Evolutionary conservation across 2,329 filamentous ascomycete genomes (phyloP).

Genomic region (Dactylellina drechsleri): DNA sequence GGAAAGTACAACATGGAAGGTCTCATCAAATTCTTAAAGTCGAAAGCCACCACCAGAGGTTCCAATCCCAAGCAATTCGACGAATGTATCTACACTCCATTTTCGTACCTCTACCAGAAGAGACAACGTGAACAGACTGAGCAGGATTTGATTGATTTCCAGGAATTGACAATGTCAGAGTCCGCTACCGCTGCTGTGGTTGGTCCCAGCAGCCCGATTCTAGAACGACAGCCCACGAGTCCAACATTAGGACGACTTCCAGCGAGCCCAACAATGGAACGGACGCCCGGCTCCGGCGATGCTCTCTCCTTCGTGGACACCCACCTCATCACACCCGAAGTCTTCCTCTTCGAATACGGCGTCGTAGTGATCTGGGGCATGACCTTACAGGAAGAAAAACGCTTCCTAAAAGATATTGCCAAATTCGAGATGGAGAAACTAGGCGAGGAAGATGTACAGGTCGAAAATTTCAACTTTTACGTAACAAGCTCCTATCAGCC

Average conservation of each 20-base stretch:
- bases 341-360: constrained; percentile 97
- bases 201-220: constrained; percentile 24
- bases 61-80: constrained; percentile 92
- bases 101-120: constrained; percentile 74
- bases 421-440: constrained; percentile 95
- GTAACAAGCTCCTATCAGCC: constrained; percentile 98
- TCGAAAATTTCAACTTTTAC: constrained; percentile 99
- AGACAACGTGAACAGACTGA: constrained; percentile 76
- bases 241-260: too few relatives aligned
- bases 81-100: constrained; percentile 93
- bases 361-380: constrained; percentile 99
- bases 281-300: constrained; percentile 60
- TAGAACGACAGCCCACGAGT: too few relatives aligned
- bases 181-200: constrained; percentile 50
- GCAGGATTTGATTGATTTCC: constrained; percentile 71
- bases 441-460: constrained; percentile 86
- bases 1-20: constrained; percentile 90
- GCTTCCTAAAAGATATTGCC: constrained; percentile 90
- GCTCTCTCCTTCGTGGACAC: constrained; percentile 57
- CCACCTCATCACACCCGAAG: constrained; percentile 79
- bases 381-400: constrained; percentile 85
- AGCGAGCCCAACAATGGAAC: constrained; percentile 42
- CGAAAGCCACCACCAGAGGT: constrained; percentile 78
- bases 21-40: constrained; percentile 89
- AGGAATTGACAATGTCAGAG: constrained; percentile 62